A percentile compares a stretch with the other conserved stretches of the same genome.
These are phyloP conservation scores for Monilinia laxa DNA, from an alignment of 2,329 filamentous ascomycete genomes.

Conservation along the genomic window DNA sequence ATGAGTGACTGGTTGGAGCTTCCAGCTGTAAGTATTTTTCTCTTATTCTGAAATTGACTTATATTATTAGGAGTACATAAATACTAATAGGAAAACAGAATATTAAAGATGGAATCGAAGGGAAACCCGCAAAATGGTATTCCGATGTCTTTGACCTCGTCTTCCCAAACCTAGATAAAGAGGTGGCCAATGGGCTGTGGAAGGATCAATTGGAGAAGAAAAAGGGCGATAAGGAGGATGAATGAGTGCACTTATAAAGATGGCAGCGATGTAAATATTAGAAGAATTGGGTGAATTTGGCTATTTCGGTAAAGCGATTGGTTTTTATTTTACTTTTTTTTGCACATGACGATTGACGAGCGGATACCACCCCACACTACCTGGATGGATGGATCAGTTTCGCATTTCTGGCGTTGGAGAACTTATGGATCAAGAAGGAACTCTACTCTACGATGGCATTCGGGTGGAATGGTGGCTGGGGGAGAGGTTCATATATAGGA, in stretches of 20 bases:
- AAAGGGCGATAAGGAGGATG: slow-evolving; percentile 36
- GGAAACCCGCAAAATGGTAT: slow-evolving; percentile 91
- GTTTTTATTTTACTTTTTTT: background rate
- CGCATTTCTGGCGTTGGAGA: background rate
- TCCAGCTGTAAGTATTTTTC: slow-evolving; percentile 71
- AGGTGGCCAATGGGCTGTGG: slow-evolving; percentile 67
- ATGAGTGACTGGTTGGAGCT: slow-evolving; percentile 96
- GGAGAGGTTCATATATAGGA: background rate
- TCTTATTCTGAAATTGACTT: background rate
- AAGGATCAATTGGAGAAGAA: slow-evolving; percentile 41
- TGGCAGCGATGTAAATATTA: background rate
- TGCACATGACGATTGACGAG: background rate
- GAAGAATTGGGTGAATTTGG: slow-evolving; percentile 1
- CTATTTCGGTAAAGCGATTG: background rate
- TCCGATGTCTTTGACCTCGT: slow-evolving; percentile 87
- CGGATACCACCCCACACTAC: background rate
- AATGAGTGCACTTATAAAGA: slow-evolving; percentile 23
- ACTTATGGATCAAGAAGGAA: background rate
- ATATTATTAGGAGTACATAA: background rate
- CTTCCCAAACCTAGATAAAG: slow-evolving; percentile 76
- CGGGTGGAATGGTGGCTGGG: background rate
- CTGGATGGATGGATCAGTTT: background rate
- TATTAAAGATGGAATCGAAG: slow-evolving; percentile 94
- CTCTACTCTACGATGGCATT: background rate
- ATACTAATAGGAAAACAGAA: slow-evolving; percentile 60